These are phyloP conservation scores for Bombardia bombarda DNA, from an alignment of 495 filamentous ascomycete genomes.

Conservation along the genomic window DNA sequence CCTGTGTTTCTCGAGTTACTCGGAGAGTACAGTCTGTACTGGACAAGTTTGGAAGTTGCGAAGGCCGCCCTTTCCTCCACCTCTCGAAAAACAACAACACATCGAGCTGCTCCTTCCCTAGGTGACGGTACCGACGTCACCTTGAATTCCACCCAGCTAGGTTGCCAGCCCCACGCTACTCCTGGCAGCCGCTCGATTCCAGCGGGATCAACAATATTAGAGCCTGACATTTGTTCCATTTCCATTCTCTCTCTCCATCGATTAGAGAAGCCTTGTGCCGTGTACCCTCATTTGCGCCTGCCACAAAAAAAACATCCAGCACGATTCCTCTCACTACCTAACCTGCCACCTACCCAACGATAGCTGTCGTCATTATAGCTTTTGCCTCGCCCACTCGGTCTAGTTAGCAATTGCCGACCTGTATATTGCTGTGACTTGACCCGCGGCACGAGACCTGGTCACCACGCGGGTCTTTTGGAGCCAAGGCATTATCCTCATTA, in stretches of 20 bases:
- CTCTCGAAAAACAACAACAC: too few relatives aligned
- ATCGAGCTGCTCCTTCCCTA: neutral
- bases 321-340: neutral
- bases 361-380: too few relatives aligned
- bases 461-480: neutral
- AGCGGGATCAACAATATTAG: too few relatives aligned
- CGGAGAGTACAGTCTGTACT: too few relatives aligned
- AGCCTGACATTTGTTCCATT: neutral
- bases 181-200: too few relatives aligned
- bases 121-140: neutral
- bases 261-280: too few relatives aligned
- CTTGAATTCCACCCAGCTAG: too few relatives aligned
- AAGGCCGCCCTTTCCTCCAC: too few relatives aligned
- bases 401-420: slow-evolving; percentile 2
- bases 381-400: neutral
- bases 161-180: too few relatives aligned
- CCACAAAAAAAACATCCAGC: neutral
- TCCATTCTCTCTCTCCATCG: neutral
- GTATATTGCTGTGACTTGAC: slow-evolving; percentile 1
- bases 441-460: slow-evolving; percentile 5
- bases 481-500: slow-evolving; percentile 2
- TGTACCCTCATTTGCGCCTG: neutral
- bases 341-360: neutral
- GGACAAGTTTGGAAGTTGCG: too few relatives aligned
- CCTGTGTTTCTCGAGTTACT: too few relatives aligned